Conservation (phyloP, 2,329 filamentous ascomycete species). For the Elsinoe necatrix region DNA sequence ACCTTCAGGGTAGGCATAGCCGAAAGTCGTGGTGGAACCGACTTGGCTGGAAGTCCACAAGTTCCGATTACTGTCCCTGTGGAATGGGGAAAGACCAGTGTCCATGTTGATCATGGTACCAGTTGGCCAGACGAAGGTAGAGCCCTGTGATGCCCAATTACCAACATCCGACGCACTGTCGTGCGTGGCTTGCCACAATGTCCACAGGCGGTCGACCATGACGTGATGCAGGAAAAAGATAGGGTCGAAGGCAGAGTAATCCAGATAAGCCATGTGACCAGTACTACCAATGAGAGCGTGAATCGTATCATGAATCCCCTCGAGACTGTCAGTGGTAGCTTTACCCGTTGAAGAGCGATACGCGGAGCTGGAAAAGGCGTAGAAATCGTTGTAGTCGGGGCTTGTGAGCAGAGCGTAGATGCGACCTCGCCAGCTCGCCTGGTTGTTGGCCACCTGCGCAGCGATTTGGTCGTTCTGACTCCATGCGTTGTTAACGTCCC, state of each 20-base stretch:
- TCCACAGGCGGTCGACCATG: conserved; percentile 66
- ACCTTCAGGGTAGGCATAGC: conserved; percentile 65
- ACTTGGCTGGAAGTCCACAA: conserved; percentile 62
- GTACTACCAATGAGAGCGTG: conserved; percentile 48
- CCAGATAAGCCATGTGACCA: conserved; percentile 62
- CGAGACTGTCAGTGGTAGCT: conserved; percentile 49
- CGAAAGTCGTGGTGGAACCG: conserved; percentile 53
- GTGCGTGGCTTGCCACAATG: conserved; percentile 69
- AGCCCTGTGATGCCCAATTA: conserved; percentile 36
- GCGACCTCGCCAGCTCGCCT: conserved; percentile 49
- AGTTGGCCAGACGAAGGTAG: conserved; percentile 52
- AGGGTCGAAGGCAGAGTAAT: conserved; percentile 70
- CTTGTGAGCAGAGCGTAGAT: conserved; percentile 60
- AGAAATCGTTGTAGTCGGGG: conserved; percentile 46
- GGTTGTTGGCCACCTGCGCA: conserved; percentile 44
- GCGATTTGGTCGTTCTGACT: conserved; percentile 55
- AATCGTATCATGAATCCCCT: conserved; percentile 41
- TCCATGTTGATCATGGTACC: conserved; percentile 38
- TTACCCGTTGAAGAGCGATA: conserved; percentile 41
- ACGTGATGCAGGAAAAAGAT: conserved; percentile 68
- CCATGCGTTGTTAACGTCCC: conserved; percentile 32
- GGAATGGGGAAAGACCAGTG: conserved; percentile 57
- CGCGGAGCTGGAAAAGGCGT: conserved; percentile 60
- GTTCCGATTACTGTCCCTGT: conserved; percentile 45
- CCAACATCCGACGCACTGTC: background rate